These are phyloP conservation scores for Phytopythium ostracodes DNA, from an alignment of 352 stramenopile species.

Conservation along the genomic window DNA sequence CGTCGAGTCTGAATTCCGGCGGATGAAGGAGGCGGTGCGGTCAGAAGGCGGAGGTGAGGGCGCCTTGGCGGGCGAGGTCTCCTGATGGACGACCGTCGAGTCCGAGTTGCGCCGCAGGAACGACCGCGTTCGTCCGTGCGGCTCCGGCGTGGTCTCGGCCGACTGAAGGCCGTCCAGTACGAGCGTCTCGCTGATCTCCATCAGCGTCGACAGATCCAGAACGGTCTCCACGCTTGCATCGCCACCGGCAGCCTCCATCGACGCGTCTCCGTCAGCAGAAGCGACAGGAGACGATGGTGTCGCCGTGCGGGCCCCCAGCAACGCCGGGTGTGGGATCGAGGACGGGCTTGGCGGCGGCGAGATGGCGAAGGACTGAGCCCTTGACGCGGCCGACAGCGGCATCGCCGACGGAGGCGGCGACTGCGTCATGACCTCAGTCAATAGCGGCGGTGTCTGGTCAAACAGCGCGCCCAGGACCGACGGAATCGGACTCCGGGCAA, in stretches of 20 bases:
- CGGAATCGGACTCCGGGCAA: neutral
- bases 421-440: neutral
- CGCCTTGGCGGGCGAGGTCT: neutral
- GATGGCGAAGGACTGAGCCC: neutral
- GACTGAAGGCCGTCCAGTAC: slow-evolving; percentile 1
- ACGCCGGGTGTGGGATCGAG: neutral
- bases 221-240: neutral
- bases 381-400: neutral
- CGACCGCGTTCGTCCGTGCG: neutral
- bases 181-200: slow-evolving; percentile 6
- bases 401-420: slow-evolving; percentile 1
- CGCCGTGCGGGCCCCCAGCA: neutral
- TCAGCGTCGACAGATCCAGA: slow-evolving; percentile 3
- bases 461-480: neutral
- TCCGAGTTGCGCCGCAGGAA: slow-evolving; percentile 5
- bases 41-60: neutral
- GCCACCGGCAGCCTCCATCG: neutral
- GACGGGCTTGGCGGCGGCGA: neutral
- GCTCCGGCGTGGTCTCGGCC: neutral
- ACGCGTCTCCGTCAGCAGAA: neutral
- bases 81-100: slow-evolving; percentile 2
- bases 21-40: neutral
- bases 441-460: neutral
- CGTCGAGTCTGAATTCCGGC: neutral
- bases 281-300: neutral